Percentiles rank a stretch among this genome's conserved stretches.
Conservation (phyloP, 2,329 filamentous ascomycete species). For the Penicillium sp. region DNA sequence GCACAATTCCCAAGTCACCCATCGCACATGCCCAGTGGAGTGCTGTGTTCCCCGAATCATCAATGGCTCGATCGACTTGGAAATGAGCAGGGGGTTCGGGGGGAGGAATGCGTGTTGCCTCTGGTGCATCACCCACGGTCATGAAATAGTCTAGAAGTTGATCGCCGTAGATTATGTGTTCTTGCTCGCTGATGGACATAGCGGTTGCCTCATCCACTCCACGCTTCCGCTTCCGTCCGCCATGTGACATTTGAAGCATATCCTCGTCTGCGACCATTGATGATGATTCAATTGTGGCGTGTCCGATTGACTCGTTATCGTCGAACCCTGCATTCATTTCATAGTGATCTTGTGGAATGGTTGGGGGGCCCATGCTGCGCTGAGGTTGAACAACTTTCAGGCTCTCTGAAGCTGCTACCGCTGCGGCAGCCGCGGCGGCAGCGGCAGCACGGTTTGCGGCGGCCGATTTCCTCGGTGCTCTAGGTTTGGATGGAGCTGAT, state of each 20-base stretch:
- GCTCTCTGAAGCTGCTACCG: conserved; percentile 28
- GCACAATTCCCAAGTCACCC: conserved; percentile 91
- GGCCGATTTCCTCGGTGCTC: conserved; percentile 66
- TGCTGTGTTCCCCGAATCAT: conserved; percentile 87
- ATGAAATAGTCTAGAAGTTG: conserved; percentile 96
- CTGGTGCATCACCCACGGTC: conserved; percentile 73
- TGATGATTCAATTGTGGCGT: conserved; percentile 77
- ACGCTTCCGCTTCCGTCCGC: conserved; percentile 74
- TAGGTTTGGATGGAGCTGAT: conserved; percentile 68
- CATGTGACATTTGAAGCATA: conserved; percentile 66
- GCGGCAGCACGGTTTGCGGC: conserved; percentile 54
- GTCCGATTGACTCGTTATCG: conserved; percentile 80
- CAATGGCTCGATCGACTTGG: conserved; percentile 87
- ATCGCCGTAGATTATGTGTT: conserved; percentile 88
- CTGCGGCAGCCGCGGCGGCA: not conserved
- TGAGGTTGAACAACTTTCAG: conserved; percentile 35
- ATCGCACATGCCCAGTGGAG: conserved; percentile 97
- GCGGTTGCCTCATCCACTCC: conserved; percentile 60
- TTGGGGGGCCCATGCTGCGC: conserved; percentile 38
- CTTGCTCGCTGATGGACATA: conserved; percentile 66
- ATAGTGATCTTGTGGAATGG: conserved; percentile 60
- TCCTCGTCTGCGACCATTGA: conserved; percentile 85
- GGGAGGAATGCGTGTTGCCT: conserved; percentile 55
- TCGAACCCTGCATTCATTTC: conserved; percentile 65
- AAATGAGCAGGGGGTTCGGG: conserved; percentile 83